Conservation (phyloP, 2,329 filamentous ascomycete species). For the Didymella exigua region DNA sequence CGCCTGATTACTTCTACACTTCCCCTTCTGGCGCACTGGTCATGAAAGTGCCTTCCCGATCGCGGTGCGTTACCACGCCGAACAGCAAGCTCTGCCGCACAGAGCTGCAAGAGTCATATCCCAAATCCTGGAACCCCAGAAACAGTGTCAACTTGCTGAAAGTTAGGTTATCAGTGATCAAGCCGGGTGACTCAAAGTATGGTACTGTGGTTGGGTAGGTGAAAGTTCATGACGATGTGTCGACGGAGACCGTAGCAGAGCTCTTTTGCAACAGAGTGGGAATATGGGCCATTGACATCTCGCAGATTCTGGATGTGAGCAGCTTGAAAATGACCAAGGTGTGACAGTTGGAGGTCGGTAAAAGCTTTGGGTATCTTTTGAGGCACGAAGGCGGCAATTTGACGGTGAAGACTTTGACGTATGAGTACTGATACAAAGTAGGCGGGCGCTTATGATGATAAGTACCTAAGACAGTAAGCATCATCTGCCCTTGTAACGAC, state of each 20-base stretch:
- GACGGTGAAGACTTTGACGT: slow-evolving; percentile 11
- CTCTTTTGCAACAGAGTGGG: slow-evolving; percentile 48
- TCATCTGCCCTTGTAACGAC: background rate
- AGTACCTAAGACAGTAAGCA: slow-evolving; percentile 58
- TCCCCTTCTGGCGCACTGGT: slow-evolving; percentile 43
- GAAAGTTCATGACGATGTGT: slow-evolving; percentile 46
- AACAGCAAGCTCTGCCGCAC: slow-evolving; percentile 53
- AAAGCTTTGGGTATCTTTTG: slow-evolving; percentile 49
- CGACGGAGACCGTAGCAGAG: slow-evolving; percentile 50
- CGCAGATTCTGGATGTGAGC: slow-evolving; percentile 43
- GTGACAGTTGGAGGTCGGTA: slow-evolving; percentile 41
- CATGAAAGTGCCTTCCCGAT: slow-evolving; percentile 50
- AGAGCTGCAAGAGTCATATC: slow-evolving; percentile 49
- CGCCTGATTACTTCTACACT: slow-evolving; percentile 43
- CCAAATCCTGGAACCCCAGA: slow-evolving; percentile 44
- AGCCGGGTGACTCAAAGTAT: slow-evolving; percentile 43
- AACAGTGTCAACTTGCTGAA: slow-evolving; percentile 43
- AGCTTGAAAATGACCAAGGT: slow-evolving; percentile 40
- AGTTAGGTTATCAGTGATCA: slow-evolving; percentile 36
- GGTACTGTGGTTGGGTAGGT: slow-evolving; percentile 51
- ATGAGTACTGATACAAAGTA: slow-evolving; percentile 16
- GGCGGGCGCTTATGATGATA: slow-evolving; percentile 62
- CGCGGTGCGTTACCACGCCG: slow-evolving; percentile 49
- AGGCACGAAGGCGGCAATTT: slow-evolving; percentile 45
- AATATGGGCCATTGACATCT: slow-evolving; percentile 48